Evolutionary conservation across 2,329 filamentous ascomycete species (phyloP), one percentile per base, ranked within the genome.

Genomic region (Colletotrichum musicola): DNA sequence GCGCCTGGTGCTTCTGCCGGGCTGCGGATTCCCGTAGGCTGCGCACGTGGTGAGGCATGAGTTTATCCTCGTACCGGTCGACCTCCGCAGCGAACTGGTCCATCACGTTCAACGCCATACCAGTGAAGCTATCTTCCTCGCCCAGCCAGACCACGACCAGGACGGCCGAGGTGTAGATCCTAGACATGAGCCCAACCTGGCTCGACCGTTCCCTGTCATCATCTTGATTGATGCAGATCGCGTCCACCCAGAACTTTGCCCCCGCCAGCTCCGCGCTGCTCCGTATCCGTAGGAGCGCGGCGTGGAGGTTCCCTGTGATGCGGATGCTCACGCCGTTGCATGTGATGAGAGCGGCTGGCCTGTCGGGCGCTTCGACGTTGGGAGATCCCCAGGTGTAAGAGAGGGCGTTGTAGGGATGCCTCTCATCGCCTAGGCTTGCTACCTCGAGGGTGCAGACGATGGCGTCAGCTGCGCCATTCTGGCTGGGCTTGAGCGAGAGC

Each of bases 141-240:
- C 71, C 67, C 0, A 72, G 50, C 70, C 70, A 72, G 27, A 68
- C 54, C 5, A 65, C 22, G 14, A 71, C 67, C 1, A 38, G 58
- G 7, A 46, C 20, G 9, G 70, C 71, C 12, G 62, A 58, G n/a
- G 58, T 59, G 46, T 71, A 72, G 18, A 72, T 70, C 18, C 50
- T 57, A 6, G 64, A 47, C 71, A 72, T 72, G 54, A 72, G 54
- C 22, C 53, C 46, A 4, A 72, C 71, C 35, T 72, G 68, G 14
- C 53, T 59, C 42, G 68, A 72, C n/a, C 71, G 51, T 51, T 69
- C 70, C 12, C 42, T 40, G n/a, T 69, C 18, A 38, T 72, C 55
- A 2, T 55, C 42, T 50, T 72, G 71, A 27, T 72, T 67, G 13
- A 72, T 71, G 13, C 56, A 72, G 40, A 72, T 64, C 25, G 67